These are phyloP conservation scores for Xerocomellus intermedius DNA, from an alignment of 768 basidiomycete genomes.

Conservation along the genomic window DNA sequence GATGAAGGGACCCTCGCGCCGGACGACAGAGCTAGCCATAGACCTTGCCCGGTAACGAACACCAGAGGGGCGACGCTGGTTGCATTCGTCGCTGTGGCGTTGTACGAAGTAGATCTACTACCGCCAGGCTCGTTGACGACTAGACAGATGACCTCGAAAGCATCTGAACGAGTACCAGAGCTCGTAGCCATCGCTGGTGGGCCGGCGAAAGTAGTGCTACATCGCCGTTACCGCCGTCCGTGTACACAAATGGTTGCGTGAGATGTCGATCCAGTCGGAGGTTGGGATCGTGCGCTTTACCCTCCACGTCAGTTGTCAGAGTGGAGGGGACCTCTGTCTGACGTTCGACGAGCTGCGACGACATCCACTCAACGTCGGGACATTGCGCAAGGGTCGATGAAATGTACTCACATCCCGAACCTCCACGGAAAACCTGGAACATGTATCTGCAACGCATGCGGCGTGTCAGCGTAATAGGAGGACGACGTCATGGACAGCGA, in stretches of 20 bases:
- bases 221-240: neutral
- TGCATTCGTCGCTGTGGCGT: neutral
- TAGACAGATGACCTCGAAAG: neutral
- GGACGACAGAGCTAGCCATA: neutral
- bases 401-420: neutral
- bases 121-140: neutral
- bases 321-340: neutral
- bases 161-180: neutral
- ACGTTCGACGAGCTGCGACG: neutral
- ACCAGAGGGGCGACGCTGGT: neutral
- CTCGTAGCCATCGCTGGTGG: neutral
- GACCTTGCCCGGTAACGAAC: neutral
- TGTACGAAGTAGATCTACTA: neutral
- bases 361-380: neutral
- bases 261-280: neutral
- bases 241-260: neutral
- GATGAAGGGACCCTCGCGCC: neutral
- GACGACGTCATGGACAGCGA: neutral
- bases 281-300: neutral
- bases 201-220: neutral
- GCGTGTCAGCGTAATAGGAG: neutral
- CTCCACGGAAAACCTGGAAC: neutral
- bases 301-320: neutral
- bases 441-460: neutral
- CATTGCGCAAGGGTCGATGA: neutral